Base-by-base conservation (phyloP, 306 rosid genomes). In the Cicer cuneatum region DNA sequence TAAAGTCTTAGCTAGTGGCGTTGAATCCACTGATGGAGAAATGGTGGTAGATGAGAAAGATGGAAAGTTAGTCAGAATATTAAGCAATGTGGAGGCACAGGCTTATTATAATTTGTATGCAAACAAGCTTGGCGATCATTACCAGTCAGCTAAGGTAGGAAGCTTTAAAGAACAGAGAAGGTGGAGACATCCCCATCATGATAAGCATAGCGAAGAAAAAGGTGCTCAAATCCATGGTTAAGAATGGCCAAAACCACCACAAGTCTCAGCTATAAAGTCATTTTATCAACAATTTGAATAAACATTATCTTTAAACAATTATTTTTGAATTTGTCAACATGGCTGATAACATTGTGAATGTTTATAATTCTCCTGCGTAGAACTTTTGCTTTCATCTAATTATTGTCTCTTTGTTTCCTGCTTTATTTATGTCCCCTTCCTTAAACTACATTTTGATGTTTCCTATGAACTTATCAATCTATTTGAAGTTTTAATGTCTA, bases 11-110 rank as follows among this genome's bases (percentile, higher is more conserved):
- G 93, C 89, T 6, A 69, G 85, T 45, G 96, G 89, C 4, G 19
- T 11, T 58, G 97, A 91, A 83, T 85, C 91, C n/a, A 82, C 46
- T 49, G 92, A 90, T 78, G 98, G 98, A 13, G 80, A 84, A 61
- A 73, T 80, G 18, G 80, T 66, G 79, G 83, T 83, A 59, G 76
- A 83, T 74, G 66, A 83, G 65, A 82, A 80, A 51, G 62, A 80
- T 69, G 90, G 90, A 52, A 93, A 85, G 73, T 35, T 57, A 13
- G 88, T 93, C 49, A 85, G 77, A 83, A 62, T 90, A 66, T 83
- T 93, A 81, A 76, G 82, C 35, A 37, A 45, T 66, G 86, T 93
- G 58, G 77, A 84, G 51, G 67, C 58, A 5, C 24, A 42, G 35
- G 79, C 74, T 53, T 90, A 80, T 78, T 74, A 80, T 56, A 69